phyloP scores from a whole-genome alignment of 768 basidiomycete genomes.

The Agrocybe chaxingu region DNA sequence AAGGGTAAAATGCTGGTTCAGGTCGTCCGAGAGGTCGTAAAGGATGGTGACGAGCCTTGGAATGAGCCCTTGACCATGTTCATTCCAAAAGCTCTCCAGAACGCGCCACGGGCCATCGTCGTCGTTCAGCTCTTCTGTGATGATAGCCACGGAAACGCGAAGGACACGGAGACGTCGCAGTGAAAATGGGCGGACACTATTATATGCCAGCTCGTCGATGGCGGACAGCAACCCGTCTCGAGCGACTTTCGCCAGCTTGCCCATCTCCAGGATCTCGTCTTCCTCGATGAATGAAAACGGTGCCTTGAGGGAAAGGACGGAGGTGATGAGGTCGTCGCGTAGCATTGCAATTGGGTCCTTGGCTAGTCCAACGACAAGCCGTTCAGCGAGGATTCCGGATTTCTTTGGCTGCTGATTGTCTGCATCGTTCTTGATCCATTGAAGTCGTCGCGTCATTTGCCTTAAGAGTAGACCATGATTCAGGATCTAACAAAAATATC shows the following conservation, averaged over 20 bases:
- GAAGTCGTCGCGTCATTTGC: constrained; percentile 69
- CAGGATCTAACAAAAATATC: constrained; percentile 48
- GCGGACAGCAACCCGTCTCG: constrained; percentile 65
- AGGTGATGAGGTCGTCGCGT: constrained; percentile 53
- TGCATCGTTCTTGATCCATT: constrained; percentile 67
- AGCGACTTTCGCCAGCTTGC: constrained; percentile 62
- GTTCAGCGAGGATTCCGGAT: constrained; percentile 66
- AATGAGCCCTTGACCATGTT: constrained; percentile 53
- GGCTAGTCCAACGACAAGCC: constrained; percentile 58
- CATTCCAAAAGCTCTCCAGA: constrained; percentile 58
- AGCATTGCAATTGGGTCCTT: constrained; percentile 60
- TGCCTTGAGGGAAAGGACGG: constrained; percentile 54
- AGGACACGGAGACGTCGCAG: constrained; percentile 52
- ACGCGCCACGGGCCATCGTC: constrained; percentile 54
- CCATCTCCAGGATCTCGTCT: constrained; percentile 54
- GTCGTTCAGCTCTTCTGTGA: constrained; percentile 44
- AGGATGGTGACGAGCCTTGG: constrained; percentile 55
- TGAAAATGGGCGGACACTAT: constrained; percentile 49
- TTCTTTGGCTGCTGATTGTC: constrained; percentile 47
- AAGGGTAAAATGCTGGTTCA: constrained; percentile 50
- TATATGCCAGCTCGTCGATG: constrained; percentile 55
- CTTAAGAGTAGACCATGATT: constrained; percentile 70
- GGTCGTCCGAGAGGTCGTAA: constrained; percentile 45
- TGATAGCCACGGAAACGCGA: constrained; percentile 59
- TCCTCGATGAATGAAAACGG: constrained; percentile 63